phyloP scores from a whole-genome alignment of 495 filamentous ascomycete genomes.

The Aspergillus ostianus region DNA sequence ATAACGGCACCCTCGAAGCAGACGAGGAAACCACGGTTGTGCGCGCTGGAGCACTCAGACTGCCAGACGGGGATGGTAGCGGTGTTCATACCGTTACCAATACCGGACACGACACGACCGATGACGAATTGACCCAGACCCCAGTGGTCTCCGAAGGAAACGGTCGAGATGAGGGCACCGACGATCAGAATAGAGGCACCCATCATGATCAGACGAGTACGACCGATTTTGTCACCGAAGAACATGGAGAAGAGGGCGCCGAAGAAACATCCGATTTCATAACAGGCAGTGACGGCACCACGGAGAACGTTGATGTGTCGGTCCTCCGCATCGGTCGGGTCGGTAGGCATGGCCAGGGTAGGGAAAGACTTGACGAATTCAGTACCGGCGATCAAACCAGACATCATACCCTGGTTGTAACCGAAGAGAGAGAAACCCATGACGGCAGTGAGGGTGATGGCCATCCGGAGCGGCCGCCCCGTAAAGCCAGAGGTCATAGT shows the following conservation, averaged over 20 bases:
- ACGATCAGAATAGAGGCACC: slow-evolving; percentile 50
- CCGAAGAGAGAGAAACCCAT: slow-evolving; percentile 28
- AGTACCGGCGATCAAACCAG: slow-evolving; percentile 22
- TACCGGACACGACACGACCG: slow-evolving; percentile 48
- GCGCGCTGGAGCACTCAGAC: slow-evolving; percentile 35
- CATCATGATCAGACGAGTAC: slow-evolving; percentile 47
- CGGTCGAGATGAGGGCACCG: slow-evolving; percentile 50
- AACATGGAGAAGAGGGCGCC: slow-evolving; percentile 49
- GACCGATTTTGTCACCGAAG: slow-evolving; percentile 48
- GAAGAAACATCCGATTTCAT: slow-evolving; percentile 56
- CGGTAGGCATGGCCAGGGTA: slow-evolving; percentile 15
- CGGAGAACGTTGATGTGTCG: slow-evolving; percentile 23
- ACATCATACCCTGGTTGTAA: slow-evolving; percentile 30
- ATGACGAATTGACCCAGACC: slow-evolving; percentile 55
- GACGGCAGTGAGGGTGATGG: slow-evolving; percentile 26
- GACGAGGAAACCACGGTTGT: slow-evolving; percentile 35
- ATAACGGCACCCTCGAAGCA: slow-evolving; percentile 46
- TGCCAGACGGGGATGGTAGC: slow-evolving; percentile 49
- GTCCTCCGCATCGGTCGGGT: background rate
- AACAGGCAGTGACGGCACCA: slow-evolving; percentile 48
- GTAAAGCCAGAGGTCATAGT: slow-evolving; percentile 20
- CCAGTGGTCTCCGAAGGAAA: slow-evolving; percentile 32
- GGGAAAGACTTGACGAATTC: slow-evolving; percentile 20
- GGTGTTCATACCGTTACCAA: slow-evolving; percentile 43
- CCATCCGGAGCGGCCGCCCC: slow-evolving; percentile 21